A percentile compares a stretch with the other conserved stretches of the same genome.
Conservation (phyloP, 768 basidiomycete species). For the Lentinus brumalis region DNA sequence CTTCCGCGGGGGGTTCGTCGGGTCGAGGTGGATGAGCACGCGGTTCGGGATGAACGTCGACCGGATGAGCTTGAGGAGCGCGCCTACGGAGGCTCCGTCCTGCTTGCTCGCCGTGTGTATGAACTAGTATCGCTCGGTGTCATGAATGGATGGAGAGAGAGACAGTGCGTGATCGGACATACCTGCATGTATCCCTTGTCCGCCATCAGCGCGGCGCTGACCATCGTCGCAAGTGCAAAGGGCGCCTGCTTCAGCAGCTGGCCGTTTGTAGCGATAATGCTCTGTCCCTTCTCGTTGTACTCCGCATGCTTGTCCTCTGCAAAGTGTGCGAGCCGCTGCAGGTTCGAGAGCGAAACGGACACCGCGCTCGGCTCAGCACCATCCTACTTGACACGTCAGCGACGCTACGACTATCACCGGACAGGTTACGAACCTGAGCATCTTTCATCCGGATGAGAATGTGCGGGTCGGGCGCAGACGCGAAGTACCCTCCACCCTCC, state of each 20-base stretch:
- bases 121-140: slow-evolving; percentile 17
- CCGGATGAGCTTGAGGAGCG: slow-evolving; percentile 17
- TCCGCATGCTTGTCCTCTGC: slow-evolving; percentile 25
- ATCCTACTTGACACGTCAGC: slow-evolving; percentile 25
- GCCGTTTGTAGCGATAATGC: slow-evolving; percentile 23
- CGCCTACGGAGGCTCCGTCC: not conserved
- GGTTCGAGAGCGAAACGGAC: slow-evolving; percentile 31
- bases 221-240: slow-evolving; percentile 25
- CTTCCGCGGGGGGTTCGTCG: slow-evolving; percentile 19
- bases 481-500: slow-evolving; percentile 42
- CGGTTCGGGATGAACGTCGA: slow-evolving; percentile 24
- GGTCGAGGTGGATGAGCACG: slow-evolving; percentile 28
- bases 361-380: slow-evolving; percentile 32
- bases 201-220: slow-evolving; percentile 18
- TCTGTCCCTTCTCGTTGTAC: slow-evolving; percentile 25
- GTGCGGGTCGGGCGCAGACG: slow-evolving; percentile 37
- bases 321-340: slow-evolving; percentile 29
- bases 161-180: not conserved
- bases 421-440: slow-evolving; percentile 19
- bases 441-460: slow-evolving; percentile 44
- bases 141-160: not conserved
- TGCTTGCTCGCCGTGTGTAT: slow-evolving; percentile 14
- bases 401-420: not conserved
- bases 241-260: slow-evolving; percentile 26
- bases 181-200: slow-evolving; percentile 27